Base-by-base conservation (phyloP, 106 monocot genomes). In the Platanthera guangdongensis region DNA sequence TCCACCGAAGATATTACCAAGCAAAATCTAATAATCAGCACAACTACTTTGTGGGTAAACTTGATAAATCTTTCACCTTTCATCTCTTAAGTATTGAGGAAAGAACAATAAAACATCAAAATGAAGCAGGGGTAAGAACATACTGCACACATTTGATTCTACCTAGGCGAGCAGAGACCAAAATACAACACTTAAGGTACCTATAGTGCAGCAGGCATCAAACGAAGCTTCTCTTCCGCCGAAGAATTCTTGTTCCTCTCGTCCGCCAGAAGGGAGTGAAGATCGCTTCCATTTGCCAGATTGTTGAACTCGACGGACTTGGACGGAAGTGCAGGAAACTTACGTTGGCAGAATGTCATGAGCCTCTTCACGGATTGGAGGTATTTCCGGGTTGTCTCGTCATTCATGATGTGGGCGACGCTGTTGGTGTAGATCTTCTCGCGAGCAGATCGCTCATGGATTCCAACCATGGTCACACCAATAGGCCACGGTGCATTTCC, bases 381-480 rank as follows among this genome's bases (percentile, higher is more conserved):
- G 74, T 96, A 96, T 78, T 96, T 96, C 13, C 96, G 88, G 50
- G 96, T 96, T 0, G 96, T 96, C 78, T 96, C 96, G 18, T 96
- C 96, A 16, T 96, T 96, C 95, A 96, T 96, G 80, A 96, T 96
- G 82, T 96, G 95, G 2, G 95, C 95, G 52, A 96, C 96, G 78
- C 96, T 96, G 74, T 93, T 96, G 0, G 96, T 96, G 87, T 96
- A 86, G 75, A 96, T 96, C 75, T 96, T 96, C 81, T 96, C 96
- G 9, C 96, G 93, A 8, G 96, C 96, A 6, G 96, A 96, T 46
- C 96, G 87, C 86, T 96, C 96, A 62, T 96, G 96, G 79, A 96
- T 96, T 25, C 96, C 96, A 82, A 96, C 96, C 96, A 96, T 96
- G 74, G 96, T 96, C 14, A 96, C 96, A 48, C 96, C 96, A 28